Evolutionary conservation across 2,329 filamentous ascomycete species (phyloP).

Genomic region (Aulographum hederae): DNA sequence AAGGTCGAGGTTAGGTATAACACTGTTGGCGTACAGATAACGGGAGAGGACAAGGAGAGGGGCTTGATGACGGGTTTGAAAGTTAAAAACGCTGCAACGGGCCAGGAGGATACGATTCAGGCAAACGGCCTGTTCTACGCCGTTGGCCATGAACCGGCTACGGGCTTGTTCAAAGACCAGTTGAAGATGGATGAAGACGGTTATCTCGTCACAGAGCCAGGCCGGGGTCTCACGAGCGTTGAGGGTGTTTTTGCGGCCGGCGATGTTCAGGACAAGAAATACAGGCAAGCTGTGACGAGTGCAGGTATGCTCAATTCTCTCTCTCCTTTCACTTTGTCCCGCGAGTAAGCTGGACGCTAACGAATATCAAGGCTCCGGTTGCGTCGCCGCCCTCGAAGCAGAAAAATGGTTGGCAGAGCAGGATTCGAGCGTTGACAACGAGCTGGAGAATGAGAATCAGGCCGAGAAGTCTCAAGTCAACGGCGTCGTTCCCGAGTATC

Average conservation of each 20-base stretch:
- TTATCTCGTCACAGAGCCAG: slow-evolving; percentile 78
- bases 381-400: slow-evolving; percentile 86
- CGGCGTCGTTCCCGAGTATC: slow-evolving; percentile 41
- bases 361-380: slow-evolving; percentile 54
- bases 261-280: slow-evolving; percentile 96
- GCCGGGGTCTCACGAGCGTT: slow-evolving; percentile 72
- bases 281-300: slow-evolving; percentile 93
- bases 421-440: slow-evolving; percentile 33
- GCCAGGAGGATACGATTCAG: slow-evolving; percentile 63
- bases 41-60: slow-evolving; percentile 54
- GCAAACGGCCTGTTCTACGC: slow-evolving; percentile 95
- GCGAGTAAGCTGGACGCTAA: slow-evolving; percentile 4
- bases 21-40: slow-evolving; percentile 62
- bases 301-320: slow-evolving; percentile 46
- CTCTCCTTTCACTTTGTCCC: too few relatives aligned
- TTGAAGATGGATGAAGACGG: slow-evolving; percentile 75
- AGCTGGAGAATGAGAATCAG: slow-evolving; percentile 29
- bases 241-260: slow-evolving; percentile 91
- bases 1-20: slow-evolving; percentile 89
- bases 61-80: slow-evolving; percentile 79
- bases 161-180: slow-evolving; percentile 75
- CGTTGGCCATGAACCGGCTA: slow-evolving; percentile 91
- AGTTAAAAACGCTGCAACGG: slow-evolving; percentile 65
- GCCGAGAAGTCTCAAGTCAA: slow-evolving; percentile 31
- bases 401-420: slow-evolving; percentile 79